A percentile compares a stretch with the other conserved stretches of the same genome.
These are phyloP conservation scores for Lasiosphaeria hispida DNA, from an alignment of 495 filamentous ascomycete species.

Conservation along the genomic window DNA sequence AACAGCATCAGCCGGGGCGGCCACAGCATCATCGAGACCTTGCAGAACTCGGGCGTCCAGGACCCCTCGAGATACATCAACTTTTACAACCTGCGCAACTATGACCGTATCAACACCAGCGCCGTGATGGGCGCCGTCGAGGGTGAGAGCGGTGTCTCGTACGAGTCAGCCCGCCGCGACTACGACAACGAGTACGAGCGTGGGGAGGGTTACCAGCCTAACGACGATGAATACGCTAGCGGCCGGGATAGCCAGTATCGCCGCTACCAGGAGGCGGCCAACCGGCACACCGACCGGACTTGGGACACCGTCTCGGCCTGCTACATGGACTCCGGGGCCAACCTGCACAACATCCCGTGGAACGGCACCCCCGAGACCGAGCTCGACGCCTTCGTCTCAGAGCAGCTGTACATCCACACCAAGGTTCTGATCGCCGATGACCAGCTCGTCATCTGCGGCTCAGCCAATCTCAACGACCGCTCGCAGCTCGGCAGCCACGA, in stretches of 20 bases:
- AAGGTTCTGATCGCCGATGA: constrained; percentile 96
- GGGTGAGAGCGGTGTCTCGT: constrained; percentile 65
- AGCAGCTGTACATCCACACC: constrained; percentile 91
- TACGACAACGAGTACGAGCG: constrained; percentile 55
- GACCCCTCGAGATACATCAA: constrained; percentile 74
- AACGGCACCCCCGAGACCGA: constrained; percentile 68
- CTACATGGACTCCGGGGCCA: constrained; percentile 79
- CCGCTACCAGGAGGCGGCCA: constrained; percentile 67
- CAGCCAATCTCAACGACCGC: constrained; percentile 92
- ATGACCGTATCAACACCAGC: constrained; percentile 83
- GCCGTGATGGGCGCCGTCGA: constrained; percentile 63
- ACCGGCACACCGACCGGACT: constrained; percentile 47
- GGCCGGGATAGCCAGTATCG: constrained; percentile 43
- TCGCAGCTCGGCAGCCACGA: constrained; percentile 87
- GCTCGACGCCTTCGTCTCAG: constrained; percentile 84
- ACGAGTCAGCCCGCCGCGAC: constrained; percentile 65
- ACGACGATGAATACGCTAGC: constrained; percentile 19
- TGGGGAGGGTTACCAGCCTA: constrained; percentile 28
- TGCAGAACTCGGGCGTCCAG: constrained; percentile 69
- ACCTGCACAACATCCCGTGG: constrained; percentile 81
- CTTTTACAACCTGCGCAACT: constrained; percentile 94
- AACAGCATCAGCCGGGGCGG: constrained; percentile 84
- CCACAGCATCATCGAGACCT: constrained; percentile 77
- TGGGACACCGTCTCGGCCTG: constrained; percentile 79
- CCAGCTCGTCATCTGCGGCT: constrained; percentile 82